A percentile compares a stretch with the other conserved stretches of the same genome.
These are phyloP conservation scores for Arabidopsis lyrata DNA, from an alignment of 441 rosid genomes.

Conservation along the genomic window DNA sequence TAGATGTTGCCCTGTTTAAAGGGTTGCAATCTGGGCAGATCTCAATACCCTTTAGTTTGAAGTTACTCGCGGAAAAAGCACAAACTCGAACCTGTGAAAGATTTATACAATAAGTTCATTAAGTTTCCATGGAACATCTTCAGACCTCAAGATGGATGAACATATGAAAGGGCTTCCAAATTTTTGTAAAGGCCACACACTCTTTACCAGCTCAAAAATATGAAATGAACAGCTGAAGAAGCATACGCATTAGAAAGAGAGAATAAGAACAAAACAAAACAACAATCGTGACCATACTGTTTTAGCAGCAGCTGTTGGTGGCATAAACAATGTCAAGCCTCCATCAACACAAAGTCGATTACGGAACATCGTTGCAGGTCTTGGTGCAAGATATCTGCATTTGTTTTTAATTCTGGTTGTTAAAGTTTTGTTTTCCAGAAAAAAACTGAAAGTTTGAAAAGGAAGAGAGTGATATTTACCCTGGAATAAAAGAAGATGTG, in stretches of 20 bases:
- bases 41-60: constrained; percentile 78
- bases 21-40: constrained; percentile 96
- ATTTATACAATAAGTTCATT: constrained; percentile 12
- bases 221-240: constrained; percentile 7
- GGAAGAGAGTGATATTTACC: constrained; percentile 51
- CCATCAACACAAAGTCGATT: constrained; percentile 91
- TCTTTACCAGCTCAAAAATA: not conserved
- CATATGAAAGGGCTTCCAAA: constrained; percentile 4
- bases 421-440: constrained; percentile 15
- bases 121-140: not conserved
- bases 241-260: not conserved
- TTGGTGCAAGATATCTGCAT: constrained; percentile 91
- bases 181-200: not conserved
- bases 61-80: constrained; percentile 74
- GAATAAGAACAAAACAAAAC: constrained; percentile 19
- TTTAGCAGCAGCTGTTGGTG: constrained; percentile 90
- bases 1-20: constrained; percentile 62
- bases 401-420: not conserved
- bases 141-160: constrained; percentile 14
- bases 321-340: constrained; percentile 92
- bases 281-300: constrained; percentile 60
- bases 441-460: constrained; percentile 4
- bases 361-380: constrained; percentile 86
- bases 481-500: constrained; percentile 91
- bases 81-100: constrained; percentile 74